Conservation (phyloP, 2,329 filamentous ascomycete genomes). For the Hypoxylon sp. region DNA sequence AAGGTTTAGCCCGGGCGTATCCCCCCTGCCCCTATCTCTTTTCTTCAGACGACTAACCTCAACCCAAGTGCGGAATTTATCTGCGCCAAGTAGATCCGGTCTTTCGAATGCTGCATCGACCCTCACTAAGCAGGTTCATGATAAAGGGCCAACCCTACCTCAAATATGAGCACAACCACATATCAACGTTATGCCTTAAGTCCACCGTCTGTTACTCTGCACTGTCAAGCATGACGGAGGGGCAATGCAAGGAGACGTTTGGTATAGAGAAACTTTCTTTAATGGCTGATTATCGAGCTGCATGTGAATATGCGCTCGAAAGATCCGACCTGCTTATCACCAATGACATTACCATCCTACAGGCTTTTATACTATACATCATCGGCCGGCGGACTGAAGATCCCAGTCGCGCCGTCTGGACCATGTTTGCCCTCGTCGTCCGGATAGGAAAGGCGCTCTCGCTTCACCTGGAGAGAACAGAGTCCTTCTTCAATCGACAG, state of each 20-base stretch:
- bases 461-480: conserved; percentile 24
- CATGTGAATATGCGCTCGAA: conserved; percentile 39
- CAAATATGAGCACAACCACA: conserved; percentile 34
- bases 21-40: too few relatives aligned
- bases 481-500: conserved; percentile 38
- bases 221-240: conserved; percentile 39
- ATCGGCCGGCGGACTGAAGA: conserved; percentile 41
- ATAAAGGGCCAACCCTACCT: conserved; percentile 38
- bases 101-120: conserved; percentile 40
- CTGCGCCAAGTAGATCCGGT: conserved; percentile 40
- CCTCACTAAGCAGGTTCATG: conserved; percentile 36
- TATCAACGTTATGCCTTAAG: conserved; percentile 27
- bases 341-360: conserved; percentile 42
- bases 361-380: conserved; percentile 47
- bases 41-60: too few relatives aligned
- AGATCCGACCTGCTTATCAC: conserved; percentile 39
- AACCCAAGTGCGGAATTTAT: conserved; percentile 38
- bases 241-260: conserved; percentile 34
- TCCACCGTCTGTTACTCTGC: conserved; percentile 40
- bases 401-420: conserved; percentile 42
- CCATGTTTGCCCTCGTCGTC: conserved; percentile 43
- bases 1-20: too few relatives aligned
- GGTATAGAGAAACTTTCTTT: conserved; percentile 21
- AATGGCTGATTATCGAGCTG: conserved; percentile 22
- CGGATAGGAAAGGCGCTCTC: conserved; percentile 42